These are phyloP conservation scores for Madurella fahalii DNA, from an alignment of 2,329 filamentous ascomycete genomes.

Conservation along the genomic window DNA sequence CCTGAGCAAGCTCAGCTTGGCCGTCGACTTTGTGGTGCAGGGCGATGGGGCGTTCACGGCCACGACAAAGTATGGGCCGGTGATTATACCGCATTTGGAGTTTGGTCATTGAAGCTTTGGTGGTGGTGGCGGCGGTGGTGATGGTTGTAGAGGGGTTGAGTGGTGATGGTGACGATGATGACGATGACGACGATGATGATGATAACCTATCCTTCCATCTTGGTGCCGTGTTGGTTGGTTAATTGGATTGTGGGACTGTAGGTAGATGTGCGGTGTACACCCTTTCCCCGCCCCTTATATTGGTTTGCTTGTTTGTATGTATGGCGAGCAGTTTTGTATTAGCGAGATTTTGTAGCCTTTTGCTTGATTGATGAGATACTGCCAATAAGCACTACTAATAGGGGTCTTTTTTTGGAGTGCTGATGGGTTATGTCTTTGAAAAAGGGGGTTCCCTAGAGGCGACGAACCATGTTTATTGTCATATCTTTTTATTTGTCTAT, in stretches of 20 bases:
- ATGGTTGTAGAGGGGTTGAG: background rate
- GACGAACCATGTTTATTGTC: no score
- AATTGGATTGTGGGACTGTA: background rate
- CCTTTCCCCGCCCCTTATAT: no score
- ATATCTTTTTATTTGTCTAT: no score
- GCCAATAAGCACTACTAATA: no score
- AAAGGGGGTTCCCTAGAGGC: no score
- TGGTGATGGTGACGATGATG: background rate
- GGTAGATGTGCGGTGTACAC: background rate
- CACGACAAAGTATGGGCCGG: conserved; percentile 94
- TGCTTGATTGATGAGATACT: no score
- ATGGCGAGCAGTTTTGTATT: no score
- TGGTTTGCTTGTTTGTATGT: no score
- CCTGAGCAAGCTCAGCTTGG: conserved; percentile 71
- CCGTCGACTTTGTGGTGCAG: conserved; percentile 95
- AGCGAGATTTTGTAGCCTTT: no score
- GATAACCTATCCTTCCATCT: background rate
- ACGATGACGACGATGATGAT: background rate
- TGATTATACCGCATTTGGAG: conserved; percentile 85
- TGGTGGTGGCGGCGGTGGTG: background rate
- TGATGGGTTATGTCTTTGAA: no score
- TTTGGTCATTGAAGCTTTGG: conserved; percentile 53
- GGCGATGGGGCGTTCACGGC: conserved; percentile 75
- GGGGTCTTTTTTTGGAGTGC: no score
- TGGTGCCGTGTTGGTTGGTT: background rate